Base-by-base conservation (phyloP, 163 green algal species). In the Prototheca cutis region DNA sequence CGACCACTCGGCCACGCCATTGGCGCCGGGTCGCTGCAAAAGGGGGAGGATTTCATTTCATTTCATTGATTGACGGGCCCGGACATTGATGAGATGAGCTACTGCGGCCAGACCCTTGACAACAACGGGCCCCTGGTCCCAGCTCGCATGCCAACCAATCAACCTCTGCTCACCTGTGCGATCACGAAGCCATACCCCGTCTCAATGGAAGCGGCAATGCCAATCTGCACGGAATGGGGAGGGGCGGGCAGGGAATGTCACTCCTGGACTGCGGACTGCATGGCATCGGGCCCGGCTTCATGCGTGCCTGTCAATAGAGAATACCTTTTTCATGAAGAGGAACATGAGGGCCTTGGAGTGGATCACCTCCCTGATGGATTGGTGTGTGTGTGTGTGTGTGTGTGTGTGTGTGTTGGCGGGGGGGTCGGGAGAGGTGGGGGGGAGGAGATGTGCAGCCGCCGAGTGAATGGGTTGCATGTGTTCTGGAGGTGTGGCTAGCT, bases 101-200 rank as follows among this genome's bases (percentile, higher is more conserved):
- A n/a, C n/a, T n/a, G n/a, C n/a, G n/a, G n/a, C n/a, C n/a, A n/a
- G n/a, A n/a, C n/a, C n/a, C n/a, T n/a, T n/a, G n/a, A n/a, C n/a
- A n/a, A n/a, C n/a, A n/a, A n/a, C n/a, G n/a, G n/a, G n/a, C n/a
- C n/a, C n/a, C n/a, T n/a, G n/a, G n/a, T n/a, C n/a, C n/a, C n/a
- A n/a, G n/a, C n/a, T n/a, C n/a, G n/a, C n/a, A n/a, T n/a, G n/a
- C n/a, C n/a, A n/a, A n/a, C n/a, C n/a, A n/a, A n/a, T n/a, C n/a
- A n/a, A n/a, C n/a, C n/a, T n/a, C n/a, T n/a, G n/a, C n/a, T 28
- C 33, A 59, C n/a, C 24, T 59, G 32, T 21, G 53, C n/a, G 10
- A 59, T 59, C n/a, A 59, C 21, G 23, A 59, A 59, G 21, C 53
- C 53, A 17, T 40, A 7, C 7, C 53, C 53, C n/a, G 15, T 7